phyloP scores from a whole-genome alignment of 1,284 basidiomycete genomes.

The Ganoderma lucidum region DNA sequence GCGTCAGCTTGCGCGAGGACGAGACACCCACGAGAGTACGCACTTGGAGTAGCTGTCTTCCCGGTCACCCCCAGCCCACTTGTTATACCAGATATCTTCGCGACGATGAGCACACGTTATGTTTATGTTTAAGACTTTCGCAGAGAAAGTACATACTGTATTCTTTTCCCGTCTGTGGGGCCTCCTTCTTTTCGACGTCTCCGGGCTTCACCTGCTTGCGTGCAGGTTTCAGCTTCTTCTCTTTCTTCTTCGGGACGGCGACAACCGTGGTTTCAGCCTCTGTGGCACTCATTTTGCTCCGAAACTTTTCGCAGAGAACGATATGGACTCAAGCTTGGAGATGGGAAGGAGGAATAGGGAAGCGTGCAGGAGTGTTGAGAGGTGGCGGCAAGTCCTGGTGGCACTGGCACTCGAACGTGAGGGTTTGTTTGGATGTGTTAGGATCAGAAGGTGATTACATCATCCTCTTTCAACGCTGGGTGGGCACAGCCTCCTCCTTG shows the following conservation, averaged over 20 bases:
- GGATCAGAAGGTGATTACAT: constrained; percentile 23
- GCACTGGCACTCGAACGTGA: not conserved
- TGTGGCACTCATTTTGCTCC: constrained; percentile 33
- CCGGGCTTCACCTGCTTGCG: constrained; percentile 91
- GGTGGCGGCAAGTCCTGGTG: not conserved
- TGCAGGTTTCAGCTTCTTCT: constrained; percentile 78
- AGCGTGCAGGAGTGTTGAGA: not conserved
- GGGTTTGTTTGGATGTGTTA: constrained; percentile 29
- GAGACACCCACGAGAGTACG: constrained; percentile 41
- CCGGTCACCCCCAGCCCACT: constrained; percentile 96
- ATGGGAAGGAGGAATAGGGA: not conserved
- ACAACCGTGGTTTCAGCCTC: constrained; percentile 38
- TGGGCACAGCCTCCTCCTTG: not conserved
- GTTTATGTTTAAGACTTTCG: not conserved
- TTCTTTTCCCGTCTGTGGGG: constrained; percentile 92
- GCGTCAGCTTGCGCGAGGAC: constrained; percentile 11
- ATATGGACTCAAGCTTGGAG: no score
- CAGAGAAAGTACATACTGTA: constrained; percentile 73
- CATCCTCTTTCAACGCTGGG: constrained; percentile 13
- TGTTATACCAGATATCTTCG: constrained; percentile 98
- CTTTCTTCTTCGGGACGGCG: constrained; percentile 47
- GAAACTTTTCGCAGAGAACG: not conserved
- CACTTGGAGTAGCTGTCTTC: constrained; percentile 94
- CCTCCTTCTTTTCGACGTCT: constrained; percentile 88
- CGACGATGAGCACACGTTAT: constrained; percentile 13